Percentiles rank a stretch among this genome's conserved stretches.
Conservation (phyloP, 2,329 filamentous ascomycete genomes). For the Pseudopithomyces maydicus region DNA sequence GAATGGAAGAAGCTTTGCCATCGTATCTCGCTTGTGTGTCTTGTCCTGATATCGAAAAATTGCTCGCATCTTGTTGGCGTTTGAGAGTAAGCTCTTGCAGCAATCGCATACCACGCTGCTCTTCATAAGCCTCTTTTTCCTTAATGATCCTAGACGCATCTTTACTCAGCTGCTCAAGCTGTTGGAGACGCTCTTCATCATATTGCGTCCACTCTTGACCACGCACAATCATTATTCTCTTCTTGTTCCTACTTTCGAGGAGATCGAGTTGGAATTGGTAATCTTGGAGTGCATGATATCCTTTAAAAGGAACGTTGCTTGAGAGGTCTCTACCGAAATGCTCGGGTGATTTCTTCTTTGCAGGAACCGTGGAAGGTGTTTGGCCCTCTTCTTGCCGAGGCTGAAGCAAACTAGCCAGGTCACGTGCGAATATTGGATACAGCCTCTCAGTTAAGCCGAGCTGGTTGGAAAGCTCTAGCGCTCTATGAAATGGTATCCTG, state of each 20-base stretch:
- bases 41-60: too few species aligned
- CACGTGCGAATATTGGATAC: constrained; percentile 1
- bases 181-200: neutral
- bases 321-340: too few species aligned
- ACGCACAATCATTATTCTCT: neutral
- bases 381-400: neutral
- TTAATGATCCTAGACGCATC: neutral
- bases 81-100: too few species aligned
- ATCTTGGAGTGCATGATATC: neutral
- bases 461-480: neutral
- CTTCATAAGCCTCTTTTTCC: too few species aligned
- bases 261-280: neutral
- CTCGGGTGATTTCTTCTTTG: neutral
- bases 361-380: neutral
- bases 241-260: neutral
- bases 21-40: too few species aligned
- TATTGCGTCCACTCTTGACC: neutral
- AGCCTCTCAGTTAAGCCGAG: neutral
- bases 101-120: too few species aligned
- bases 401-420: neutral
- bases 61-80: too few species aligned
- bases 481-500: constrained; percentile 1
- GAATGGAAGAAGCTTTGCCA: too few species aligned
- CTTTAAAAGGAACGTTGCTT: neutral
- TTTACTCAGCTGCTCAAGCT: neutral